A percentile compares a stretch with the other conserved stretches of the same genome.
phyloP scores from a whole-genome alignment of 73 alveolate genomes.

The Durusdinium trenchii region DNA sequence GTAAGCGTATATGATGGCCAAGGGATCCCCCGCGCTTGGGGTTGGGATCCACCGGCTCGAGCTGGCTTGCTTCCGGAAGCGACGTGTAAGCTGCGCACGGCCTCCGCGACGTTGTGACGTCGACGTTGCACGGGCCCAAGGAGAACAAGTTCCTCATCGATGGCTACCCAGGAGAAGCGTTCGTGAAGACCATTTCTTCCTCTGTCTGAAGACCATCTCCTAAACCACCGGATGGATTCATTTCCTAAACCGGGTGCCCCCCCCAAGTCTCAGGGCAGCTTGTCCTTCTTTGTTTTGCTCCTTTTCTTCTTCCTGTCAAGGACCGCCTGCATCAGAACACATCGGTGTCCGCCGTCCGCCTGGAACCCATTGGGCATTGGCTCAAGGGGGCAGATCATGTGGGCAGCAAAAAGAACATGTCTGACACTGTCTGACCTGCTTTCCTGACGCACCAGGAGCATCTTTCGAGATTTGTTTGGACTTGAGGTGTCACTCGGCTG shows the following conservation, averaged over 20 bases:
- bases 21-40: no score
- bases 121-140: no score
- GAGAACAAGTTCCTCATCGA: slow-evolving; percentile 50
- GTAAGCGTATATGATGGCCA: no score
- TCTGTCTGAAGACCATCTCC: neutral
- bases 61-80: no score
- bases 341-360: neutral
- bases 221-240: neutral
- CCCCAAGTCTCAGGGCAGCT: neutral
- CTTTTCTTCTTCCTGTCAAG: no score
- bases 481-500: slow-evolving; percentile 24
- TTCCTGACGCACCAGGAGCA: neutral
- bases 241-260: neutral
- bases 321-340: neutral
- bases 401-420: neutral
- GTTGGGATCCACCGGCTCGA: no score
- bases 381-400: neutral
- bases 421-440: neutral
- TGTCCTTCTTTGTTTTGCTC: no score
- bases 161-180: slow-evolving; percentile 72
- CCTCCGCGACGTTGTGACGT: no score
- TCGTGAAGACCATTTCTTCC: neutral
- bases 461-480: slow-evolving; percentile 53
- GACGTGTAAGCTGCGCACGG: no score
- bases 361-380: neutral